Evolutionary conservation across 768 basidiomycete species (phyloP).

Genomic region (Kwoniella mangroviensis): DNA sequence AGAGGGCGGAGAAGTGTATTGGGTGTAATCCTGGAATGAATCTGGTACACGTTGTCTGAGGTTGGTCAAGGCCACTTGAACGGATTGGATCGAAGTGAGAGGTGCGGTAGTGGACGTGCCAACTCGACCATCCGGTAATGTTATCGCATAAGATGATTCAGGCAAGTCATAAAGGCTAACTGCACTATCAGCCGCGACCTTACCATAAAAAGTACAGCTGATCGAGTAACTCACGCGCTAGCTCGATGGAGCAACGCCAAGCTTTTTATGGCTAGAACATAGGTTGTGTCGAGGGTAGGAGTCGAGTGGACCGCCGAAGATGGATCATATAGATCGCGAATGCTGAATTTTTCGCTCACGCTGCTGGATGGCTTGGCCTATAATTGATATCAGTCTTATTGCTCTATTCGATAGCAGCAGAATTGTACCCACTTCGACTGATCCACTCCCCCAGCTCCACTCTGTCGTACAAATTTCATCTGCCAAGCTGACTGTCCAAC

Average conservation of each 20-base stretch:
- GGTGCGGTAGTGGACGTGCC: constrained; percentile 33
- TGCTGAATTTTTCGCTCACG: constrained; percentile 19
- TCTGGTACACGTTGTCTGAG: constrained; percentile 35
- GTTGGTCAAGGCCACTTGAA: constrained; percentile 28
- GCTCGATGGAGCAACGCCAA: constrained; percentile 43
- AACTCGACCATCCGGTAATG: constrained; percentile 18
- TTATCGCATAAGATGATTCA: constrained; percentile 25
- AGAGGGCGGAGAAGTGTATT: constrained; percentile 2
- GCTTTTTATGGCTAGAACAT: constrained; percentile 42
- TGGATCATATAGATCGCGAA: constrained; percentile 34
- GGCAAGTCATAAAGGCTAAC: constrained; percentile 51
- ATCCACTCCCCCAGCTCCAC: constrained; percentile 44
- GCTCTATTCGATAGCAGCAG: not conserved
- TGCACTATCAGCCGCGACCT: constrained; percentile 7
- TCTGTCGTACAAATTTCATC: constrained; percentile 50
- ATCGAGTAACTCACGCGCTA: constrained; percentile 33
- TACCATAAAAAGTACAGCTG: not conserved
- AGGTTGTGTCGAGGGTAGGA: constrained; percentile 38
- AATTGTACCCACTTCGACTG: constrained; percentile 25
- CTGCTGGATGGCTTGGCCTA: constrained; percentile 5
- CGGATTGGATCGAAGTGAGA: constrained; percentile 20
- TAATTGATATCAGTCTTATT: not conserved
- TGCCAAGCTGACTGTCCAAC: constrained; percentile 46
- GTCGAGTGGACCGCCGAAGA: constrained; percentile 21
- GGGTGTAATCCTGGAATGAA: constrained; percentile 8